Conservation (phyloP, 1,139 yeast genomes). For the Blastobotrys illinoisensis region DNA sequence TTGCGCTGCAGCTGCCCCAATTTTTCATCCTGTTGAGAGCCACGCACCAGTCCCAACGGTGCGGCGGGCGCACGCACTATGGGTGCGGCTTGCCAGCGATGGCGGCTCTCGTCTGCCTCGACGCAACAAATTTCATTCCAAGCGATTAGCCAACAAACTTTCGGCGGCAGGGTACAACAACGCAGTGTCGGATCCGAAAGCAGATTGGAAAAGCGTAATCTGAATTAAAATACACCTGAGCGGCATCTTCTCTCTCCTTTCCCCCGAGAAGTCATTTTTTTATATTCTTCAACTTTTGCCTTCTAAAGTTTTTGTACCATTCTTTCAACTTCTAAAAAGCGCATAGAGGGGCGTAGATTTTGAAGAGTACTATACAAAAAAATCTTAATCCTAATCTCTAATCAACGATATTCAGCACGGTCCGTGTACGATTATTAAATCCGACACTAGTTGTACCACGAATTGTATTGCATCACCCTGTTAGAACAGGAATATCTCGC, state of each 20-base stretch:
- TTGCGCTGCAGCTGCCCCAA: neutral
- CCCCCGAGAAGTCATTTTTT: slow-evolving; percentile 4
- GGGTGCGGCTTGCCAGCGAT: neutral
- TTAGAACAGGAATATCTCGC: neutral
- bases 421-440: neutral
- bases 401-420: neutral
- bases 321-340: slow-evolving; percentile 1
- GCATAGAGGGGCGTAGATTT: neutral
- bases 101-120: neutral
- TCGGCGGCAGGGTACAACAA: neutral
- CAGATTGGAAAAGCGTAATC: neutral
- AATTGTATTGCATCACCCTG: neutral
- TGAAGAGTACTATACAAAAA: neutral
- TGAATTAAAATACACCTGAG: neutral
- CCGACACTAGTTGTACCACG: neutral
- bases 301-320: neutral
- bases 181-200: neutral
- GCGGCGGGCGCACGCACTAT: neutral
- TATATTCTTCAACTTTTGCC: neutral
- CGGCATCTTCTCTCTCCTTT: neutral
- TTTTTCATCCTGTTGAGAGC: neutral
- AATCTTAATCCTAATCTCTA: neutral
- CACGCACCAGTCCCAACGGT: neutral
- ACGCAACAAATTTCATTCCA: neutral
- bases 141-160: neutral